These are phyloP conservation scores for Vicia faba DNA, from an alignment of 306 rosid genomes.

Conservation along the genomic window DNA sequence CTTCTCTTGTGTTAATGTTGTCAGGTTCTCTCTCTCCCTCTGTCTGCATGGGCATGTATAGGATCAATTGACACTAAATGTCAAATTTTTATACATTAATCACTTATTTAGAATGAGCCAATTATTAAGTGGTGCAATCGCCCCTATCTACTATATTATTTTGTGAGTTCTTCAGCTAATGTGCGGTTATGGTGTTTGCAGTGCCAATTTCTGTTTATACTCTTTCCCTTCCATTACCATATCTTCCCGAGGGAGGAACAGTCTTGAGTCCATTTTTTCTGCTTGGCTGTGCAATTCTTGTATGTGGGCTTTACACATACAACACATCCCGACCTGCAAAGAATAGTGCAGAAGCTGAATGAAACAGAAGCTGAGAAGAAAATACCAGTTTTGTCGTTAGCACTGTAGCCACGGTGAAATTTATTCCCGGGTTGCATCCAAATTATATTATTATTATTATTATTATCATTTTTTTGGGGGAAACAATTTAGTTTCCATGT, in stretches of 20 bases:
- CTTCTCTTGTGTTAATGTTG: slow-evolving; percentile 77
- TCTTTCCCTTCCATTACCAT: slow-evolving; percentile 86
- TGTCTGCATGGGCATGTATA: neutral
- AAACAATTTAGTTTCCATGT: neutral
- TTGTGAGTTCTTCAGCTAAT: slow-evolving; percentile 27
- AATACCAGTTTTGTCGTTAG: neutral
- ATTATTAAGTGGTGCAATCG: neutral
- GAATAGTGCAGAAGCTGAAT: slow-evolving; percentile 40
- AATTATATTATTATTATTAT: neutral
- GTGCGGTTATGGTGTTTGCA: slow-evolving; percentile 49
- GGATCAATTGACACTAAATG: neutral
- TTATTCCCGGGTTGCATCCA: too few relatives aligned
- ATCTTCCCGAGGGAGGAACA: slow-evolving; percentile 63
- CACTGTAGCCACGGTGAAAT: neutral
- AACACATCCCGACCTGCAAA: slow-evolving; percentile 53
- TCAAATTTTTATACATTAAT: neutral
- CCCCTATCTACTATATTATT: neutral
- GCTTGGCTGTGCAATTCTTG: slow-evolving; percentile 69
- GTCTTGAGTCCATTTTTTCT: slow-evolving; percentile 75
- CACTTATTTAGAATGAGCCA: neutral
- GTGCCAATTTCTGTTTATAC: slow-evolving; percentile 78
- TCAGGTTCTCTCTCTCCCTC: slow-evolving; percentile 61
- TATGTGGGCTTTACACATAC: slow-evolving; percentile 71
- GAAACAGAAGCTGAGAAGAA: slow-evolving; percentile 3
- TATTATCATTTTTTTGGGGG: slow-evolving; percentile 2